Conservation (phyloP, 2,329 filamentous ascomycete species). For the Hirsutella minnesotensis region DNA sequence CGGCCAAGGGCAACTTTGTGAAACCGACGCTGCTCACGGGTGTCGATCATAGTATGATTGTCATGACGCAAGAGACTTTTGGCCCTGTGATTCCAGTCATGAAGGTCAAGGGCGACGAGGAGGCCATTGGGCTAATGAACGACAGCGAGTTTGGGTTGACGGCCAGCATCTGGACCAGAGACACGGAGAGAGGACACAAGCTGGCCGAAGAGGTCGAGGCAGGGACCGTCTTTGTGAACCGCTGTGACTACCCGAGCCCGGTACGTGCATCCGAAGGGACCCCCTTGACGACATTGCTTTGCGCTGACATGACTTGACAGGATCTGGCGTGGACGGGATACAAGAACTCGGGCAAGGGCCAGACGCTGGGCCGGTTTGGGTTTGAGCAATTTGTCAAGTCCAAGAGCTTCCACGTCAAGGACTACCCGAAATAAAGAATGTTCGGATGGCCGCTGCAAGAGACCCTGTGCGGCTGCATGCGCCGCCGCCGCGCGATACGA, state of each 20-base stretch:
- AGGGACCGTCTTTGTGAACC: slow-evolving; percentile 91
- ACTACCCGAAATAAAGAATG: slow-evolving; percentile 50
- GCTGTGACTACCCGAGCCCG: slow-evolving; percentile 83
- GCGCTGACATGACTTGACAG: slow-evolving; percentile 26
- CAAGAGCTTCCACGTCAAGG: slow-evolving; percentile 91
- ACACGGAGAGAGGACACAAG: slow-evolving; percentile 61
- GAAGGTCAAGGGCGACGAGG: slow-evolving; percentile 69
- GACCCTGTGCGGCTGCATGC: not conserved
- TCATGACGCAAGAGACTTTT: slow-evolving; percentile 94
- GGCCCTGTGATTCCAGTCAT: slow-evolving; percentile 85
- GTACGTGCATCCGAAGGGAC: slow-evolving; percentile 41
- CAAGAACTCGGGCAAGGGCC: slow-evolving; percentile 92
- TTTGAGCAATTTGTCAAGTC: slow-evolving; percentile 95
- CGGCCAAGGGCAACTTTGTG: slow-evolving; percentile 76
- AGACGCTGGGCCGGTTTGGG: slow-evolving; percentile 78
- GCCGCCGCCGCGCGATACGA: not conserved
- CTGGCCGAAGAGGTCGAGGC: slow-evolving; percentile 76
- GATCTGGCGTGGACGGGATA: slow-evolving; percentile 94
- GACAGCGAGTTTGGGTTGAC: slow-evolving; percentile 90
- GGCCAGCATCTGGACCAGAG: slow-evolving; percentile 95
- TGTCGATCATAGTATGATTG: slow-evolving; percentile 70
- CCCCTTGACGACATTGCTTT: not conserved
- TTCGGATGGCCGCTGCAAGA: not conserved
- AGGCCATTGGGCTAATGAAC: slow-evolving; percentile 82
- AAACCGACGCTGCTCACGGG: slow-evolving; percentile 71